These are phyloP conservation scores for Kokia cookei DNA, from an alignment of 441 rosid species.

Conservation along the genomic window DNA sequence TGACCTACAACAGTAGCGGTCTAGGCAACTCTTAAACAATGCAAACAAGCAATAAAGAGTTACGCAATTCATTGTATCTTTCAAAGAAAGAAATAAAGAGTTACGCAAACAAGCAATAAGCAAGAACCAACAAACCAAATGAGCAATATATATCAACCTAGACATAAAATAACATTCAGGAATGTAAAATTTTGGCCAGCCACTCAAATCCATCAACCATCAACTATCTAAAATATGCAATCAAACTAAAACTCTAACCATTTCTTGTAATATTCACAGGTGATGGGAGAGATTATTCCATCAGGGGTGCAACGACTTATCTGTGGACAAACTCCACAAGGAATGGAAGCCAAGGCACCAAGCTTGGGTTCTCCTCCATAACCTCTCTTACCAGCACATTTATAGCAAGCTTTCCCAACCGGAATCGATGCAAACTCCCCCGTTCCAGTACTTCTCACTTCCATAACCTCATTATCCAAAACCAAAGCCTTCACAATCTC, in stretches of 20 bases:
- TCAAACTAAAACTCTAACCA: neutral
- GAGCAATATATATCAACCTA: neutral
- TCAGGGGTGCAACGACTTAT: neutral
- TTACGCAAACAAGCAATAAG: neutral
- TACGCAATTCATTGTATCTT: neutral
- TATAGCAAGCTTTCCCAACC: neutral
- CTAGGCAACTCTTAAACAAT: neutral
- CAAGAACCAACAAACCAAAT: neutral
- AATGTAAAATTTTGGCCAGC: neutral
- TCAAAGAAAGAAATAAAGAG: neutral
- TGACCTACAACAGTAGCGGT: neutral
- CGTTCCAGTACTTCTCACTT: neutral
- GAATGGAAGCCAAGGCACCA: neutral
- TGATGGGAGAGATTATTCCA: neutral
- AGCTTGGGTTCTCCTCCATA: neutral
- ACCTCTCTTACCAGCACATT: neutral
- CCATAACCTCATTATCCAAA: neutral
- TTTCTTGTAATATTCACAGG: neutral
- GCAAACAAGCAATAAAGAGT: neutral
- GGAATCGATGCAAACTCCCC: neutral
- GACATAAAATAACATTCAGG: neutral
- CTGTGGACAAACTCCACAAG: constrained; percentile 2
- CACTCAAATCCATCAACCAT: neutral
- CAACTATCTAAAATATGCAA: neutral
- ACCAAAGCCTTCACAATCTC: neutral